Base-by-base conservation (phyloP, 2,329 filamentous ascomycete species). In the Exophiala viscosa region DNA sequence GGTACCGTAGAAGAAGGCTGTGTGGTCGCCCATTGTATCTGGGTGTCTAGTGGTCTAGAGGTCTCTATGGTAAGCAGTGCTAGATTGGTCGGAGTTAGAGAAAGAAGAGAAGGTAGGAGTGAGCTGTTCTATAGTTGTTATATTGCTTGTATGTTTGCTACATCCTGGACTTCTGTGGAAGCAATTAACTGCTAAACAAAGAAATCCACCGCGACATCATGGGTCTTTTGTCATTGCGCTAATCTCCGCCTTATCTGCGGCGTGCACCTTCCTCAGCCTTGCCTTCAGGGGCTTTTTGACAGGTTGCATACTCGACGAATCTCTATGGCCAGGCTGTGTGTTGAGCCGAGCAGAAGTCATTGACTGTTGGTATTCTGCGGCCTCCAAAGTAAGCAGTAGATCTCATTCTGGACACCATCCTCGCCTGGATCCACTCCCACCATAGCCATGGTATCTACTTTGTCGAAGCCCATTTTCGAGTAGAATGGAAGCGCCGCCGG, bases 1-100 rank as follows among this genome's bases (percentile, higher is more conserved):
- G 18, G 20, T 69, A 77, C 80, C 83, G 66, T 86, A 86, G 76
- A 85, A 85, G 73, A 86, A 85, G 60, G 81, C 78, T 14, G 74
- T 74, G 63, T 77, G 74, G 43, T 77, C 70, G 17, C 69, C 73
- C 73, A 77, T 77, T 13, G 34, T 36, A 10, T 13, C 14, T 36
- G 34, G 7, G 2, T 8, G 34, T 13, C 11, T 36, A 36, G 2
- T n/a, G n/a, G n/a, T n/a, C n/a, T n/a, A n/a, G n/a, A n/a, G n/a
- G n/a, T n/a, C n/a, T n/a, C n/a, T n/a, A n/a, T n/a, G n/a, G n/a
- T n/a, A n/a, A n/a, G n/a, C n/a, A n/a, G n/a, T n/a, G n/a, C n/a
- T n/a, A n/a, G n/a, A n/a, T n/a, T n/a, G n/a, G n/a, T n/a, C 11
- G 10, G 34, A 8, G 34, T 9, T 36, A 10, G 34, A 36, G 14